Base-by-base conservation (phyloP, 192 early-diverging fungal species). In the Podila clonocystis region DNA sequence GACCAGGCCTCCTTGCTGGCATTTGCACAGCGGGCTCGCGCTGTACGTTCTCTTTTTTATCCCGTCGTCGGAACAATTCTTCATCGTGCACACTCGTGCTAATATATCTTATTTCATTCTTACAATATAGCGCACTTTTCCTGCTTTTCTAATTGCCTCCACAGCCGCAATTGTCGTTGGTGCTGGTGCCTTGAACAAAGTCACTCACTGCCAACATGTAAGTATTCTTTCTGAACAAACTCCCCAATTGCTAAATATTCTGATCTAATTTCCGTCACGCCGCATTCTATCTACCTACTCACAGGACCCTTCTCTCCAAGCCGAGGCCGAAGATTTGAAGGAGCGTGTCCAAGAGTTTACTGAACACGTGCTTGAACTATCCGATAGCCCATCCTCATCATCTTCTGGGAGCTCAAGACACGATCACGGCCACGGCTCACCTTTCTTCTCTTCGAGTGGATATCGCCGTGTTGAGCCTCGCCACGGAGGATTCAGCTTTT, bases 281-380 rank as follows among this genome's bases (percentile, higher is more conserved):
- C 15, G 41, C 41, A 4, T 45, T 17, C 12, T 45, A 2, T 45
- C 13, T 15, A 45, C 41, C 34, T 6, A 36, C 34, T 36, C n/a
- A 17, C 63, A 80, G 77, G 77, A 80, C 4, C 11, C 66, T 28
- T n/a, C 11, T 5, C 45, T 80, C 22, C 77, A 80, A 28, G 62
- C 50, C 3, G 41, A 73, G 28, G 77, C 67, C 6, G 67, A 73
- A 8, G 19, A 80, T 1, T 20, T 80, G 67, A 80, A 80, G 67
- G 71, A 69, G 0, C 70, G 63, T 41, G 70, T 80, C 57, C 77
- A 80, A 69, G 77, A 69, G 7, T 80, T 80, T 49, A 55, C 77
- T 17, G 62, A 80, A 6, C 65, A 80, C 3, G 70, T 73, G 5
- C 67, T 80, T 8, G 70, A 80, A 41, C 45, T 80, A 31, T 38